phyloP scores from a whole-genome alignment of 2,329 filamentous ascomycete species.

The Aphanoascus verrucosus region DNA sequence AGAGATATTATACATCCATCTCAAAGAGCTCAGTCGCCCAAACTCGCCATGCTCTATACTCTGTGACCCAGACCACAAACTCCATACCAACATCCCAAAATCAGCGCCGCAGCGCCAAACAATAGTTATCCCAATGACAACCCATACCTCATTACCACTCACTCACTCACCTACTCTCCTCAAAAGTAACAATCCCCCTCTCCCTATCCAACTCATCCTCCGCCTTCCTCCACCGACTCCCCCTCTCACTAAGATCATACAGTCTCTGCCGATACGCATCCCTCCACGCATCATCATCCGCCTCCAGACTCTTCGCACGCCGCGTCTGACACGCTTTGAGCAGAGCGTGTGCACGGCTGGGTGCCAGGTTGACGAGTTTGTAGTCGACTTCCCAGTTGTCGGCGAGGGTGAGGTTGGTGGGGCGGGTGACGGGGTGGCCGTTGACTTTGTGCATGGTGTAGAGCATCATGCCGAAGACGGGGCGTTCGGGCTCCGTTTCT shows the following conservation, averaged over 20 bases:
- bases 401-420: conserved; percentile 36
- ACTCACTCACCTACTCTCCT: neutral
- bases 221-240: conserved; percentile 47
- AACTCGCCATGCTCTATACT: too few species aligned
- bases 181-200: conserved; percentile 25
- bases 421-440: conserved; percentile 51
- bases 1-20: too few species aligned
- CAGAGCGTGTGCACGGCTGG: conserved; percentile 37
- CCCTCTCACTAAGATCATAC: conserved; percentile 42
- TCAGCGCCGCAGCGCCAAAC: too few species aligned
- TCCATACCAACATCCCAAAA: too few species aligned
- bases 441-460: conserved; percentile 64
- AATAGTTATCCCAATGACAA: too few species aligned
- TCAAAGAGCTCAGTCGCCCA: too few species aligned
- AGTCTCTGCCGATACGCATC: conserved; percentile 28
- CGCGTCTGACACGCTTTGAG: conserved; percentile 50
- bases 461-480: conserved; percentile 59
- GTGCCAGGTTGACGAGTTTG: conserved; percentile 53
- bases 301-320: conserved; percentile 40
- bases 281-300: conserved; percentile 31
- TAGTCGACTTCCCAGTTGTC: conserved; percentile 70
- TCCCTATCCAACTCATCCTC: conserved; percentile 45
- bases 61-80: too few species aligned
- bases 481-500: conserved; percentile 14
- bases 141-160: neutral